These are phyloP conservation scores for Moesziomyces antarcticus DNA, from an alignment of 1,284 basidiomycete species.

Conservation along the genomic window DNA sequence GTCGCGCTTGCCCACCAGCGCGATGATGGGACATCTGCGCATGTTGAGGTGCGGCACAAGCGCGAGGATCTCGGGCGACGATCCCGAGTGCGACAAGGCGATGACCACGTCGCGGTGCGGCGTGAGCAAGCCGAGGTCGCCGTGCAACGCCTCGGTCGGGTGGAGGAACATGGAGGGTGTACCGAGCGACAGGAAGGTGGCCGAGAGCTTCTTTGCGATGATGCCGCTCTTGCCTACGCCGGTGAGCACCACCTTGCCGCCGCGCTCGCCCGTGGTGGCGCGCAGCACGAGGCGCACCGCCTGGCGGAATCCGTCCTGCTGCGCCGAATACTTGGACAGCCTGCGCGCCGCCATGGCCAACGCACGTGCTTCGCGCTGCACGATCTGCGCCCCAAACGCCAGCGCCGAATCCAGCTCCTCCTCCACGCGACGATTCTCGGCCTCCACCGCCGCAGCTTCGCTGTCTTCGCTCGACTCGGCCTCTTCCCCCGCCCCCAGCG, in stretches of 20 bases:
- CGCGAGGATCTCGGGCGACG: constrained; percentile 66
- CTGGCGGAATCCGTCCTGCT: constrained; percentile 43
- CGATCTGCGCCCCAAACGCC: constrained; percentile 35
- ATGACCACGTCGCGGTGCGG: constrained; percentile 67
- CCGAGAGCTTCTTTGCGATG: constrained; percentile 61
- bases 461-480: constrained; percentile 25
- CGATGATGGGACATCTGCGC: constrained; percentile 65
- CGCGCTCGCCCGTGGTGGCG: constrained; percentile 40
- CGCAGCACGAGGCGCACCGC: constrained; percentile 52
- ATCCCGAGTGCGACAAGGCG: constrained; percentile 68
- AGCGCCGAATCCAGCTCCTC: constrained; percentile 43
- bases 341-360: constrained; percentile 43
- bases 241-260: constrained; percentile 68
- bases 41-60: constrained; percentile 66
- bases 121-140: constrained; percentile 68
- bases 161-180: constrained; percentile 68
- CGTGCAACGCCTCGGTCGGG: constrained; percentile 69
- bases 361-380: constrained; percentile 47
- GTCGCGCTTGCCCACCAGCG: constrained; percentile 64
- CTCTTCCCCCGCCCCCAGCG: constrained; percentile 2
- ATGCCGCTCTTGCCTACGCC: constrained; percentile 69
- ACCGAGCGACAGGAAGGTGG: constrained; percentile 63
- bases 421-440: constrained; percentile 33
- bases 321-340: constrained; percentile 32
- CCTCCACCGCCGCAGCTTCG: constrained; percentile 34